Evolutionary conservation across 2,329 filamentous ascomycete genomes (phyloP).

Genomic region (Neoscytalidium dimidiatum): DNA sequence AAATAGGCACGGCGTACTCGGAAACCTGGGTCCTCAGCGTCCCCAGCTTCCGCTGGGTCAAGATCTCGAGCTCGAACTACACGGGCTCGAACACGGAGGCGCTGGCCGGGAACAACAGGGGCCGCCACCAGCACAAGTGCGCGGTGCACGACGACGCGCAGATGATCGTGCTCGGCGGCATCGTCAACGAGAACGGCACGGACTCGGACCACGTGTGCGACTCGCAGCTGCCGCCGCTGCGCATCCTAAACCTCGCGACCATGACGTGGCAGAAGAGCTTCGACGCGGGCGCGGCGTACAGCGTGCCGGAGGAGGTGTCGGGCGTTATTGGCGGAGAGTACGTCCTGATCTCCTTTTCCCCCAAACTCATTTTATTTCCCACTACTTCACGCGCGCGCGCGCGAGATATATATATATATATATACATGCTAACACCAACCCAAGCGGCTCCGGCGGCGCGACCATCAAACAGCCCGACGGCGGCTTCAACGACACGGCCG

Average conservation of each 20-base stretch:
- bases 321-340: conserved; percentile 17
- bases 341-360: not conserved
- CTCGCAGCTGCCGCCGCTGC: conserved; percentile 2
- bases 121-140: conserved; percentile 15
- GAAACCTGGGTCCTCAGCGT: conserved; percentile 15
- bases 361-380: too few relatives aligned
- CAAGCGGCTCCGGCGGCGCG: conserved; percentile 14
- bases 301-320: not conserved
- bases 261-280: conserved; percentile 16
- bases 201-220: not conserved
- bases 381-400: too few relatives aligned
- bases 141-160: conserved; percentile 9
- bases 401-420: too few relatives aligned
- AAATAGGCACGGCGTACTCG: not conserved
- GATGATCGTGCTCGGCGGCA: conserved; percentile 20
- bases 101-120: not conserved
- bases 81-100: conserved; percentile 7
- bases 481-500: conserved; percentile 11
- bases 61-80: conserved; percentile 4
- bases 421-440: not conserved
- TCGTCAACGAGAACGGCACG: conserved; percentile 9
- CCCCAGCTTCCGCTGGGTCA: conserved; percentile 19
- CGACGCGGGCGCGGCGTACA: not conserved
- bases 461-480: not conserved
- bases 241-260: not conserved